Conservation (phyloP, 352 stramenopile species). For the Bremia lactucae region DNA sequence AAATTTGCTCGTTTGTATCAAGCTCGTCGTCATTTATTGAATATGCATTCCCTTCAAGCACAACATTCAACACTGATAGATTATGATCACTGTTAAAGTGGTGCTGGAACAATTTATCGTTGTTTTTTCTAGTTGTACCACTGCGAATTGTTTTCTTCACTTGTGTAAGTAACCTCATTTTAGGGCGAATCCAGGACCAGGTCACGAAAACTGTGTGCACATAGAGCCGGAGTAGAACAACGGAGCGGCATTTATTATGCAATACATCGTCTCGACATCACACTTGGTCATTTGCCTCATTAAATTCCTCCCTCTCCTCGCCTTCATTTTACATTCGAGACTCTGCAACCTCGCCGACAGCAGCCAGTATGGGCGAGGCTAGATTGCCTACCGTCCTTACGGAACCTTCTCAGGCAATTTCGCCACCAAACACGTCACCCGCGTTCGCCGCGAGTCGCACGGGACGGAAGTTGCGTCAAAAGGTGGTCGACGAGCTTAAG, state of each 20-base stretch:
- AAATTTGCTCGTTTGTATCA: too few relatives aligned
- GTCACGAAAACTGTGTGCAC: slow-evolving; percentile 8
- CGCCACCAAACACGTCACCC: slow-evolving; percentile 1
- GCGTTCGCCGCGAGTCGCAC: slow-evolving; percentile 6
- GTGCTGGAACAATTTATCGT: too few relatives aligned
- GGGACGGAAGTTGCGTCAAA: slow-evolving; percentile 34
- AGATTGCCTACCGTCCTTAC: slow-evolving; percentile 5
- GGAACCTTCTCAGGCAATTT: not conserved
- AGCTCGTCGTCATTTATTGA: too few relatives aligned
- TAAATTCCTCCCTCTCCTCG: not conserved
- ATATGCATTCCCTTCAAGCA: too few relatives aligned
- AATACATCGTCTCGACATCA: slow-evolving; percentile 5
- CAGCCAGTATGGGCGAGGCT: slow-evolving; percentile 24
- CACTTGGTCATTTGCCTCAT: slow-evolving; percentile 9
- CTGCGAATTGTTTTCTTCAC: too few relatives aligned
- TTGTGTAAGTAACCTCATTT: slow-evolving; percentile 2
- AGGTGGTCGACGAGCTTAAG: slow-evolving; percentile 63
- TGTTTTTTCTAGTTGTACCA: too few relatives aligned
- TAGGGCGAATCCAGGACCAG: slow-evolving; percentile 9
- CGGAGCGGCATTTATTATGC: slow-evolving; percentile 5
- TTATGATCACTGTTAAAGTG: too few relatives aligned
- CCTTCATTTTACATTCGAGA: not conserved
- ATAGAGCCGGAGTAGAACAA: slow-evolving; percentile 8
- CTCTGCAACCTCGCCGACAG: too few relatives aligned
- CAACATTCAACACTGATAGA: too few relatives aligned